These are phyloP conservation scores for Verticillium isaacii DNA, from an alignment of 2,329 filamentous ascomycete species.

Conservation along the genomic window DNA sequence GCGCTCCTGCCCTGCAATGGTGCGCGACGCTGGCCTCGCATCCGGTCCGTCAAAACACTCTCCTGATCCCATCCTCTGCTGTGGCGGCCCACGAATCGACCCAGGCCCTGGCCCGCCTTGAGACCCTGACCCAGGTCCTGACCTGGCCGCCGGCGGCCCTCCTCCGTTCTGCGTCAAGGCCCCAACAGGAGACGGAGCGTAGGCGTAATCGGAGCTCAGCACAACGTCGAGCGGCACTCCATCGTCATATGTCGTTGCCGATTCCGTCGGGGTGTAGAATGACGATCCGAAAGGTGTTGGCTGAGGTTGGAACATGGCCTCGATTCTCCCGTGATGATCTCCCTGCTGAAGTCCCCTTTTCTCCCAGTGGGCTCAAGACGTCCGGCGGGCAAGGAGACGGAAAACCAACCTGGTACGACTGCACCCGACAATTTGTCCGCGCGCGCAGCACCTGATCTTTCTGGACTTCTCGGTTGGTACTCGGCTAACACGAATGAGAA, in stretches of 20 bases:
- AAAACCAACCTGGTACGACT: neutral
- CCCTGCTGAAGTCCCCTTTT: neutral
- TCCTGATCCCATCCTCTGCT: neutral
- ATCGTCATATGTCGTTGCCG: neutral
- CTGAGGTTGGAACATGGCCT: constrained; percentile 51
- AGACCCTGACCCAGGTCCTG: neutral
- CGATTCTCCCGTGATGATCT: neutral
- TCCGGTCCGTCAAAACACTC: neutral
- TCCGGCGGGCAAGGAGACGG: neutral
- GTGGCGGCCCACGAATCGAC: neutral
- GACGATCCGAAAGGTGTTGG: constrained; percentile 42
- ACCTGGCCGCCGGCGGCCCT: neutral
- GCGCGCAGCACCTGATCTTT: neutral
- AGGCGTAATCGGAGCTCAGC: neutral
- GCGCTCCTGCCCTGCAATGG: constrained; percentile 10
- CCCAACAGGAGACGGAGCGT: neutral
- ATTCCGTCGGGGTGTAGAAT: constrained; percentile 19
- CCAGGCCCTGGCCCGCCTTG: neutral
- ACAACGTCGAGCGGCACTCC: neutral
- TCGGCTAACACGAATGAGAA: neutral
- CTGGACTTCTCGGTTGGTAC: neutral
- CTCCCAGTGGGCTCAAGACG: neutral
- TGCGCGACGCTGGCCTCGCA: neutral
- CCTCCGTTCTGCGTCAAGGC: neutral
- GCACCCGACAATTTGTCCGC: neutral